Evolutionary conservation across 1,139 yeast genomes (phyloP), one percentile per base, ranked within the genome.

Genomic region (Pneumocystis canis): DNA sequence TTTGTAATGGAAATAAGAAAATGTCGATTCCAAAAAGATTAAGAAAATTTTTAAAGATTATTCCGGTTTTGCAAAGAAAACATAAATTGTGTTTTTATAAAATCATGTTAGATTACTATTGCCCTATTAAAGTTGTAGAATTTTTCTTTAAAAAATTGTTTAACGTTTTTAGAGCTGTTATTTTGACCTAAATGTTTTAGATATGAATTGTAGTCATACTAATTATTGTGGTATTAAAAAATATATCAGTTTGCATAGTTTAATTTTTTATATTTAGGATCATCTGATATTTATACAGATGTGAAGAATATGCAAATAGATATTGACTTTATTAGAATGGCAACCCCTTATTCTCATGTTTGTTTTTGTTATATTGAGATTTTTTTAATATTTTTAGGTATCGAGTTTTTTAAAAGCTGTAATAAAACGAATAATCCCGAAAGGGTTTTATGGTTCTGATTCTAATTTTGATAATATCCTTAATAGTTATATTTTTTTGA

Each of bases 241-340:
- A 63, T 61, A n/a, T 18, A 60, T 25, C 54, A 53, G 30, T 47
- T 20, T 57, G 35, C 59, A 60, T 63, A 30, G 61, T 63, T 16
- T 58, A 61, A 63, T 32, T 58, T 58, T 58, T 56, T 16, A 60
- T 33, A 7, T 28, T 47, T 60, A 28, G 59, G 56, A 57, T 63
- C 64, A 37, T 64, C 40, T 31, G 7, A 25, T 47, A 47, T 3
- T 47, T 9, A 25, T 25, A 25, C 11, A 25, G 65, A 68, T 61
- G 18, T 47, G n/a, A 68, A 66, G 3, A 37, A 61, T 33, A 60
- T 59, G 7, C 61, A 63, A 41, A 59, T 59, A n/a, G 40, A 61
- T 16, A 58, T 64, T 5, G 66, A 67, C 7, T 47, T 71, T 41
- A 54, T 61, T 14, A 57, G 77, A 62, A 65, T 85, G 0, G 30